Base-by-base conservation (phyloP, 306 rosid genomes). In the Lathyrus oleraceus region DNA sequence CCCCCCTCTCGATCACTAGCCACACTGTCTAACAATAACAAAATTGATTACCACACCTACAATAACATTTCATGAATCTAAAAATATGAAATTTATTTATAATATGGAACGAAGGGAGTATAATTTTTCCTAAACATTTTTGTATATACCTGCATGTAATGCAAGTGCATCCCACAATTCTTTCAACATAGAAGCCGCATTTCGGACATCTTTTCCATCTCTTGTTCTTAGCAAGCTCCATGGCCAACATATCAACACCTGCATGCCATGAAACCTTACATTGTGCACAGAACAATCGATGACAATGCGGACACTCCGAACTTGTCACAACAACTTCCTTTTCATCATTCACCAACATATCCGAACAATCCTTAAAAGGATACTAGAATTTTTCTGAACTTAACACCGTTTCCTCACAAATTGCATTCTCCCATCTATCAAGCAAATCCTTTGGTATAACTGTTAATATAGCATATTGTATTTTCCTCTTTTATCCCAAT, bases 81-180 rank as follows among this genome's bases (percentile, higher is more conserved):
- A 6, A 32, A 32, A 32, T 32, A 32, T 32, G 1, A 30, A 1
- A n/a, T n/a, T n/a, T n/a, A n/a, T n/a, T n/a, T n/a, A n/a, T n/a
- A n/a, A n/a, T n/a, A n/a, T n/a, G n/a, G n/a, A n/a, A n/a, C n/a
- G n/a, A n/a, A n/a, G n/a, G n/a, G 32, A 5, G 1, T 30, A 30
- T n/a, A n/a, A n/a, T n/a, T n/a, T n/a, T n/a, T n/a, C n/a, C n/a
- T n/a, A n/a, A n/a, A 32, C 38, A 32, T 0, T 30, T 32, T 32
- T n/a, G n/a, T n/a, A n/a, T 6, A 49, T 49, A 85, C 89, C 90
- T 83, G 91, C 95, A 86, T 5, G 78, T 7, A 38, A 92, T 78
- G 72, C 75, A 90, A 1, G 20, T 0, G 69, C 90, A 89, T 30
- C 94, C 90, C 0, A 1, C 35, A 16, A 5, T 35, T 64, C 47